Base-by-base conservation (phyloP, 805 yeast species). In the Torulaspora microellipsoides region DNA sequence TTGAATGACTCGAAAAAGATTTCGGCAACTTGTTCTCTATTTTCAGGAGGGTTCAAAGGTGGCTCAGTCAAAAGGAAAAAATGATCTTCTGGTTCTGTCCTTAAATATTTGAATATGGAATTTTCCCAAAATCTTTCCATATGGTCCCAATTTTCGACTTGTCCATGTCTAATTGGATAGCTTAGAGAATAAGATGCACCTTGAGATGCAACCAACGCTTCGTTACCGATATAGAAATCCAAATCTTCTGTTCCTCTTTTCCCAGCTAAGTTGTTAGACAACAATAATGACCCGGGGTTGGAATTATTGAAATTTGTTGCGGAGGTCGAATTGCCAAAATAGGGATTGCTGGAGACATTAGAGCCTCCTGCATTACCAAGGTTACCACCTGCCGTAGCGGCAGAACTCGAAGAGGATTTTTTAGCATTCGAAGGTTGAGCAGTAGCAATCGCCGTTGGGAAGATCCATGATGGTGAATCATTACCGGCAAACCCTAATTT, bases 111-210 rank as follows among this genome's bases (percentile, higher is more conserved):
- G 73, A 93, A 93, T 60, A 93, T 90, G 36, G 96, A 87, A 59
- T 86, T 85, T 62, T 93, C 98, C 99, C 99, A 93, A 67, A 89
- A 91, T 64, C 99, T 77, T 68, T 93, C 99, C 99, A 93, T 93
- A 63, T 93, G 97, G 70, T 93, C 99, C 99, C 99, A 93, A 66
- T 93, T 88, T 67, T 93, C 99, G 51, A 93, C 85, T 72, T 93
- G 99, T 20, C 99, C 99, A 62, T 93, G 99, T 66, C 89, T 84
- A 48, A 93, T 89, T 14, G 99, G 99, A 60, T 93, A 93, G 51
- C 81, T 78, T 46, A 93, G 71, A 25, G 90, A 83, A 67, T 93
- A 93, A 25, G 87, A 74, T 51, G 96, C 88, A 5, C 96, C 95
- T 56, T 80, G 83, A n/a, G 97, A 84, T 11, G 96, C 95, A 41